These are phyloP conservation scores for Auriscalpium orientale DNA, from an alignment of 768 basidiomycete species.

Conservation along the genomic window DNA sequence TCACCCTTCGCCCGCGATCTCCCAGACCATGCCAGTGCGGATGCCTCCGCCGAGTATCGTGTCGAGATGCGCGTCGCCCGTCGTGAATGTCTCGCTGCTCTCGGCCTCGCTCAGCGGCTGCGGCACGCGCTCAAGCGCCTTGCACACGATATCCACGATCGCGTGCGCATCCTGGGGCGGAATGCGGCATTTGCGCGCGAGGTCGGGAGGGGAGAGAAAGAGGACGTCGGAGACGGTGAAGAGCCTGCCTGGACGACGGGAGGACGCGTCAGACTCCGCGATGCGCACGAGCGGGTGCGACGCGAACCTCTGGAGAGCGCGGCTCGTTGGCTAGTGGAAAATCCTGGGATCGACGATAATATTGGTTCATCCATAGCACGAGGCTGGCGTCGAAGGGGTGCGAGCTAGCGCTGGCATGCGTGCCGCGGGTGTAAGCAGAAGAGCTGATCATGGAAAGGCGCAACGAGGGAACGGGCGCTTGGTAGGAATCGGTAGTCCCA, in stretches of 20 bases:
- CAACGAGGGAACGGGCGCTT: too few relatives aligned
- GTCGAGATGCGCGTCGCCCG: conserved; percentile 70
- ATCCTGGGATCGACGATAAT: too few relatives aligned
- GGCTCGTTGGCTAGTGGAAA: neutral
- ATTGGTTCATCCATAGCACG: too few relatives aligned
- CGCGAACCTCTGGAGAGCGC: neutral
- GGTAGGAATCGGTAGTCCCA: too few relatives aligned
- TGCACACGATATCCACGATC: conserved; percentile 45
- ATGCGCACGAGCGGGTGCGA: neutral
- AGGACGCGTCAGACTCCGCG: too few relatives aligned
- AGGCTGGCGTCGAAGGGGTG: too few relatives aligned
- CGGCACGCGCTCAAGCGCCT: conserved; percentile 31
- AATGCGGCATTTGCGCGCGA: conserved; percentile 50
- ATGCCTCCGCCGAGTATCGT: conserved; percentile 71
- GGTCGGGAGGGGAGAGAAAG: conserved; percentile 38
- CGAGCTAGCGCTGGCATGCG: too few relatives aligned
- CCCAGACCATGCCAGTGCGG: conserved; percentile 74
- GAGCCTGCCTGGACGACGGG: conserved; percentile 36
- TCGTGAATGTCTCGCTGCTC: conserved; percentile 49
- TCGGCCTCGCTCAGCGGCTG: conserved; percentile 35
- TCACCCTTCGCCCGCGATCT: conserved; percentile 85
- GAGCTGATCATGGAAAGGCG: too few relatives aligned
- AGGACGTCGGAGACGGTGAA: conserved; percentile 42
- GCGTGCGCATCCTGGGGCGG: conserved; percentile 40
- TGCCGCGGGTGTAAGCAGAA: too few relatives aligned